Evolutionary conservation across 1,139 yeast genomes (phyloP).

Genomic region (Pneumocystis canis): DNA sequence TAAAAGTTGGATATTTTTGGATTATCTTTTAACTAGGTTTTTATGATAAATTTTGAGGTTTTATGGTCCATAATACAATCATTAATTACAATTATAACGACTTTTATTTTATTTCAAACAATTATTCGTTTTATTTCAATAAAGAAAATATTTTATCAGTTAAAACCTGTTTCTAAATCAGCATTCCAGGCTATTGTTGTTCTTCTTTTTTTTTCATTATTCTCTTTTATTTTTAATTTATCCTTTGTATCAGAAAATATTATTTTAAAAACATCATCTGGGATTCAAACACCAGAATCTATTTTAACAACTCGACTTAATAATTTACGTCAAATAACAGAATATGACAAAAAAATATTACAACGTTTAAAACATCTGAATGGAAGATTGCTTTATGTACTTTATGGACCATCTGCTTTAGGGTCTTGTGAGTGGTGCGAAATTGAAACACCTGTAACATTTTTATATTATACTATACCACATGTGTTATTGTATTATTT

Average conservation of each 20-base stretch:
- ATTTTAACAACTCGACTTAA: not conserved
- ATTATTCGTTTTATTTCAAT: not conserved
- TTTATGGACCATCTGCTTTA: not conserved
- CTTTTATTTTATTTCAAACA: not conserved
- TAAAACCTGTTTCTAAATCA: not conserved
- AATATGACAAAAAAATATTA: not conserved
- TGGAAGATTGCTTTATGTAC: not conserved
- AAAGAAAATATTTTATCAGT: not conserved
- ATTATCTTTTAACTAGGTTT: not conserved
- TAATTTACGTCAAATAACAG: not conserved
- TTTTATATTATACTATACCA: not conserved
- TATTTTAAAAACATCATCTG: not conserved
- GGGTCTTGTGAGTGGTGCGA: not conserved
- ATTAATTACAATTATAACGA: not conserved
- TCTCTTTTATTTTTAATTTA: not conserved
- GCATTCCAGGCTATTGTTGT: not conserved
- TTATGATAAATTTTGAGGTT: not conserved
- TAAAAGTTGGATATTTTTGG: not conserved
- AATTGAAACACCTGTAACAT: not conserved
- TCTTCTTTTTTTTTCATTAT: not conserved
- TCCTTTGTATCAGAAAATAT: not conserved
- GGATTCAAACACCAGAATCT: not conserved
- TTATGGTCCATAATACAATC: not conserved
- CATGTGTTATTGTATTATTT: not conserved
- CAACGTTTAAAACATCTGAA: not conserved